Conservation (phyloP, 1,284 basidiomycete species). For the Boletus sp. region DNA sequence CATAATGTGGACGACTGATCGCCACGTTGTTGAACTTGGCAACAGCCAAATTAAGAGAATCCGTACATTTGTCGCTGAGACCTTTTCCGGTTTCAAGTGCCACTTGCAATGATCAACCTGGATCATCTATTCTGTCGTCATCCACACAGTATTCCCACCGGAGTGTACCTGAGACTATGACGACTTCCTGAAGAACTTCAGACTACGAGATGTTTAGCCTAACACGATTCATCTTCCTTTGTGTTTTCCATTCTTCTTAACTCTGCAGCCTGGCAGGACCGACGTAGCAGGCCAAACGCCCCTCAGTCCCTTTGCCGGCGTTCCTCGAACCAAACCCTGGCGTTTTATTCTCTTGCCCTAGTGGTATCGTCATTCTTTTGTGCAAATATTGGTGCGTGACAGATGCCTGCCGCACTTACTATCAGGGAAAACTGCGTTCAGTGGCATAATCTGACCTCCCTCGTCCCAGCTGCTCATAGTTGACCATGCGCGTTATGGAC, state of each 20-base stretch:
- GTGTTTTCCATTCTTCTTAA: constrained; percentile 23
- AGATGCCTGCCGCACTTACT: not conserved
- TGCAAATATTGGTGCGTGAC: constrained; percentile 13
- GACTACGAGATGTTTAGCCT: not conserved
- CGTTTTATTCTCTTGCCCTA: constrained; percentile 38
- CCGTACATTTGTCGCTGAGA: not conserved
- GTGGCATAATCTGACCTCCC: not conserved
- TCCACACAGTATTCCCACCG: not conserved
- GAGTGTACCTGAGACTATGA: constrained; percentile 1
- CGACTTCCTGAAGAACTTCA: not conserved
- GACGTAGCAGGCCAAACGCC: constrained; percentile 30
- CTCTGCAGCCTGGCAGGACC: constrained; percentile 53
- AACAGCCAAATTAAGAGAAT: not conserved
- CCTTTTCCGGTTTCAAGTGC: not conserved
- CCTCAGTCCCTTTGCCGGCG: constrained; percentile 5
- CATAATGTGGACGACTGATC: too few relatives aligned
- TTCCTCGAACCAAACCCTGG: not conserved
- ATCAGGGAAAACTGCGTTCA: not conserved
- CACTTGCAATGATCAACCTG: not conserved
- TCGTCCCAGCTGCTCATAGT: not conserved
- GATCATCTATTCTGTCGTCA: not conserved
- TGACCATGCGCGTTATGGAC: constrained; percentile 47
- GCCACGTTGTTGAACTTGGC: too few relatives aligned
- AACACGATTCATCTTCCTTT: constrained; percentile 9
- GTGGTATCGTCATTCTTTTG: constrained; percentile 42